A percentile compares a stretch with the other conserved stretches of the same genome.
These are phyloP conservation scores for Aspergillus pseudoterreus DNA, from an alignment of 2,329 filamentous ascomycete genomes.

Conservation along the genomic window DNA sequence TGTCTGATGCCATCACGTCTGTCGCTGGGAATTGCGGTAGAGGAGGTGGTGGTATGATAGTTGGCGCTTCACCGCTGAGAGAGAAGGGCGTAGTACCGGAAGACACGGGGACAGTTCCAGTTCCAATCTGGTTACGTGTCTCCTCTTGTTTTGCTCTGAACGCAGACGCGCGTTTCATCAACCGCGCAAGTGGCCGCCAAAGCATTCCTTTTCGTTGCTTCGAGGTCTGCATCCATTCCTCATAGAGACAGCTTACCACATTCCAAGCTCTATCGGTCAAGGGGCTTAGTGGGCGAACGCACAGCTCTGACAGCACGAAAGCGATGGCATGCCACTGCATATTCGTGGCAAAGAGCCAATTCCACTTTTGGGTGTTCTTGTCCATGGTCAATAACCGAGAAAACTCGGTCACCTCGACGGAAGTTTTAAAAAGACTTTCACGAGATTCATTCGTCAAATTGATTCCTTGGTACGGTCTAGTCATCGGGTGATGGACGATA, in stretches of 20 bases:
- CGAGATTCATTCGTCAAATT: slow-evolving; percentile 60
- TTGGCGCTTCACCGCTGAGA: slow-evolving; percentile 4
- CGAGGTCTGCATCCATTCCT: slow-evolving; percentile 30
- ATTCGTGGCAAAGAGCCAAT: slow-evolving; percentile 62
- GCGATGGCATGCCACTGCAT: slow-evolving; percentile 63
- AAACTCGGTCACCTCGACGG: slow-evolving; percentile 72
- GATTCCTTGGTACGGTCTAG: slow-evolving; percentile 54
- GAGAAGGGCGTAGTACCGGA: slow-evolving; percentile 1
- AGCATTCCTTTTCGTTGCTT: slow-evolving; percentile 53
- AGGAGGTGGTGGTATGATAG: slow-evolving; percentile 9
- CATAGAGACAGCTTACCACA: slow-evolving; percentile 49
- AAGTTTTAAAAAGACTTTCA: slow-evolving; percentile 67
- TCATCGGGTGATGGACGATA: slow-evolving; percentile 70
- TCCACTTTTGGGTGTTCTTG: slow-evolving; percentile 58
- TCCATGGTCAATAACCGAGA: slow-evolving; percentile 64
- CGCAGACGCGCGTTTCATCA: slow-evolving; percentile 57
- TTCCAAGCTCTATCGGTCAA: slow-evolving; percentile 59
- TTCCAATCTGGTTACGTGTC: slow-evolving; percentile 18
- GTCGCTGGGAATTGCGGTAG: slow-evolving; percentile 18
- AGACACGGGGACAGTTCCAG: slow-evolving; percentile 11
- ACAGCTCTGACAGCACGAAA: slow-evolving; percentile 56
- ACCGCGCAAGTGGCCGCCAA: slow-evolving; percentile 60
- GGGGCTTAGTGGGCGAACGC: slow-evolving; percentile 52
- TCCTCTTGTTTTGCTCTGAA: slow-evolving; percentile 50
- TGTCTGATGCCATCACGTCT: slow-evolving; percentile 6